phyloP scores from a whole-genome alignment of 2,329 filamentous ascomycete species.

The Sphaerostilbella broomeana region DNA sequence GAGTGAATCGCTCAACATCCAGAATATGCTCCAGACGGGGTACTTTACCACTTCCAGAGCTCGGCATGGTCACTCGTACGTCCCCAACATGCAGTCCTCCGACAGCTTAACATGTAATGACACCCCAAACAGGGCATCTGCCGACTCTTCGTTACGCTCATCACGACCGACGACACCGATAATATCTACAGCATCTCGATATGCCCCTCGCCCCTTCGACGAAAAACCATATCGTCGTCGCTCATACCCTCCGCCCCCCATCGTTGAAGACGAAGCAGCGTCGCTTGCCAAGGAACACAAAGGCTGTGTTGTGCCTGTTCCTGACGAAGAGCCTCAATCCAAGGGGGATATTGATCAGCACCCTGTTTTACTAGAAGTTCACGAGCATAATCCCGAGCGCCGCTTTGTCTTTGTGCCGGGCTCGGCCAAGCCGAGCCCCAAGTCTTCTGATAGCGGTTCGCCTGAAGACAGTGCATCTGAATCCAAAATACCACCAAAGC shows the following conservation, averaged over 20 bases:
- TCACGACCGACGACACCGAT: conserved; percentile 7
- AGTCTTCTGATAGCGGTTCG: conserved; percentile 5
- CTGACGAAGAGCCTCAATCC: conserved; percentile 50
- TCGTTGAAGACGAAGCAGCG: conserved; percentile 61
- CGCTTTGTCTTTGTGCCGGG: conserved; percentile 55
- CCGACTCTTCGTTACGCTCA: conserved; percentile 4
- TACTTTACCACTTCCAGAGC: conserved; percentile 44
- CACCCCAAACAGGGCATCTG: conserved; percentile 18
- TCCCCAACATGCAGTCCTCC: conserved; percentile 5
- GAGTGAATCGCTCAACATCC: conserved; percentile 38
- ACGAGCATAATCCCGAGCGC: conserved; percentile 54
- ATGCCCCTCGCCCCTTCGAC: conserved; percentile 9
- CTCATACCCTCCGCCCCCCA: conserved; percentile 54
- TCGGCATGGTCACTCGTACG: conserved; percentile 25
- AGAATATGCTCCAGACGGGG: conserved; percentile 42
- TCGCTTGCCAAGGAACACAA: conserved; percentile 57
- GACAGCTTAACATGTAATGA: conserved; percentile 1
- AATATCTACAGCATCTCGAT: conserved; percentile 7
- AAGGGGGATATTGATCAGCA: conserved; percentile 63
- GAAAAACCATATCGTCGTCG: conserved; percentile 15
- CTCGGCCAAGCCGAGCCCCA: conserved; percentile 13
- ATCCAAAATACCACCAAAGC: conserved; percentile 17
- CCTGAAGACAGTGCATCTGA: conserved; percentile 22
- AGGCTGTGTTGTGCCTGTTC: conserved; percentile 21
- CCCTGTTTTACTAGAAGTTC: conserved; percentile 58